Conservation (phyloP, 345 rosid genomes). For the Schrenkiella parvula region DNA sequence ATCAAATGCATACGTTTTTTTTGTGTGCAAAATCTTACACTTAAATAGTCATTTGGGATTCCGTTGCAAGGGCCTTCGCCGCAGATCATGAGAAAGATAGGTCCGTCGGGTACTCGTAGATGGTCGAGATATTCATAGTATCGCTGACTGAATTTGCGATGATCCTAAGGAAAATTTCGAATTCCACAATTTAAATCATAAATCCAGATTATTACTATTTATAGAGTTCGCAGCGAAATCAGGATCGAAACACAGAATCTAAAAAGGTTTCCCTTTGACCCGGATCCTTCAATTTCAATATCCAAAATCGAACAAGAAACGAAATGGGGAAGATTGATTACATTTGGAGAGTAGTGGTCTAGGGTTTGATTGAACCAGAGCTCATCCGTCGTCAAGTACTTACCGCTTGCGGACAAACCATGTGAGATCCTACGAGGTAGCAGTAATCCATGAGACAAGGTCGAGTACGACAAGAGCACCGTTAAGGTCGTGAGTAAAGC, state of each 20-base stretch:
- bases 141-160: slow-evolving; percentile 59
- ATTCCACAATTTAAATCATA: background rate
- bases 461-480: slow-evolving; percentile 5
- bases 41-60: slow-evolving; percentile 66
- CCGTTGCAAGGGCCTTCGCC: slow-evolving; percentile 84
- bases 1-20: background rate
- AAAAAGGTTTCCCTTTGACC: background rate
- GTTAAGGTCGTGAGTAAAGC: background rate
- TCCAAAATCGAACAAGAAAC: background rate
- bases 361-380: slow-evolving; percentile 87
- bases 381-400: slow-evolving; percentile 61
- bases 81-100: slow-evolving; percentile 71
- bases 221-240: background rate
- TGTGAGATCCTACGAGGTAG: slow-evolving; percentile 38
- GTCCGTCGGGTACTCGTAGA: slow-evolving; percentile 68
- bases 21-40: slow-evolving; percentile 47
- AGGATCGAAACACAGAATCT: background rate
- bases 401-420: slow-evolving; percentile 32
- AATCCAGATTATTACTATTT: background rate
- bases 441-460: slow-evolving; percentile 38
- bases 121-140: slow-evolving; percentile 76
- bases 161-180: slow-evolving; percentile 47
- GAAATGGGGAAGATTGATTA: slow-evolving; percentile 27
- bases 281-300: background rate
- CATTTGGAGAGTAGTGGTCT: slow-evolving; percentile 82